Evolutionary conservation across 495 filamentous ascomycete species (phyloP).

Genomic region (Penicillium simplicissimum): DNA sequence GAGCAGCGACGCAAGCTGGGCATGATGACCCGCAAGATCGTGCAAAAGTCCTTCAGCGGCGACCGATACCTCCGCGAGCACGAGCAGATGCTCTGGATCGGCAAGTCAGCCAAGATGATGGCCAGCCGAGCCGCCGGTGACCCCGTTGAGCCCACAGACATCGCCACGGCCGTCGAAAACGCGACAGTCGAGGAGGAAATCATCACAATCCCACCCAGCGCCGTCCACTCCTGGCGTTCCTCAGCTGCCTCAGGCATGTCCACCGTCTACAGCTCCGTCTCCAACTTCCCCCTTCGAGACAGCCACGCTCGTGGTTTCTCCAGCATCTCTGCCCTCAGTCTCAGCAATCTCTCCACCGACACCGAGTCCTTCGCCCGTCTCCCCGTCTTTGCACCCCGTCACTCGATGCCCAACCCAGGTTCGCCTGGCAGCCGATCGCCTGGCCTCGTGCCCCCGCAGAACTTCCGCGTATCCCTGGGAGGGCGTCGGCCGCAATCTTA

Average conservation of each 20-base stretch:
- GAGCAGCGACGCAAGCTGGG: constrained; percentile 58
- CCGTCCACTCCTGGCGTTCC: constrained; percentile 43
- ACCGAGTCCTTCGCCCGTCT: constrained; percentile 36
- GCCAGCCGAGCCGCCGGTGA: constrained; percentile 32
- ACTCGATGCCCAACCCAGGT: constrained; percentile 17
- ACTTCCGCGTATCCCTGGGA: constrained; percentile 14
- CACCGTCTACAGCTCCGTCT: constrained; percentile 34
- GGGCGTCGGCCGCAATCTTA: constrained; percentile 26
- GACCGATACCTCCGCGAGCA: constrained; percentile 67
- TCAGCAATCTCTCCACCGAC: constrained; percentile 39
- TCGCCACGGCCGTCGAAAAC: constrained; percentile 32
- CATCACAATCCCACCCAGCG: constrained; percentile 42
- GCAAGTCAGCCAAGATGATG: constrained; percentile 49
- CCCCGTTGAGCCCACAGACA: constrained; percentile 29
- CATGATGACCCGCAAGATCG: constrained; percentile 60
- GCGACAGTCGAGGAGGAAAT: constrained; percentile 40
- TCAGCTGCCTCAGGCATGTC: constrained; percentile 41
- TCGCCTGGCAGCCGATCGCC: constrained; percentile 20
- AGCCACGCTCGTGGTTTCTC: constrained; percentile 27
- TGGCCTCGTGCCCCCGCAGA: constrained; percentile 15
- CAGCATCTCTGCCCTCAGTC: constrained; percentile 31
- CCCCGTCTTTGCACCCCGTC: constrained; percentile 42
- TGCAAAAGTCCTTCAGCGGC: constrained; percentile 61
- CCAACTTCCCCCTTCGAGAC: constrained; percentile 28
- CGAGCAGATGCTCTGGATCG: constrained; percentile 70